Evolutionary conservation across 148 eudicot genomes (phyloP).

Genomic region (Arctostaphylos glauca): DNA sequence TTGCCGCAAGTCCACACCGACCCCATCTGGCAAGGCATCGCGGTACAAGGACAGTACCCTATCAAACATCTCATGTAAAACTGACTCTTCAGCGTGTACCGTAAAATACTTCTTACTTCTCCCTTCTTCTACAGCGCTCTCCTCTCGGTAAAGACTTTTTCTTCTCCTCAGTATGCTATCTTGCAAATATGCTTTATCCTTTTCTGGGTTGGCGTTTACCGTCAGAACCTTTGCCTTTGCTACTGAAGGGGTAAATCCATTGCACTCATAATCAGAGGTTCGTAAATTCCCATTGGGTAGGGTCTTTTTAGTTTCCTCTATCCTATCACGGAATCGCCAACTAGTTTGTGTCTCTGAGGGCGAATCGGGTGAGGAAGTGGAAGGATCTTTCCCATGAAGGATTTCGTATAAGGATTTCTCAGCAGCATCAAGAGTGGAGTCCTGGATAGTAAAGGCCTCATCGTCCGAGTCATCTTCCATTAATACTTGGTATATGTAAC

Average conservation of each 20-base stretch:
- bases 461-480: conserved; percentile 15
- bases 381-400: conserved; percentile 1
- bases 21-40: conserved; percentile 3
- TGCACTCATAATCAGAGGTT: conserved; percentile 28
- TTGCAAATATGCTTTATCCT: neutral
- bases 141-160: conserved; percentile 20
- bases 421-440: conserved; percentile 20
- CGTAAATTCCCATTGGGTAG: conserved; percentile 24
- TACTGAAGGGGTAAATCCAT: conserved; percentile 20
- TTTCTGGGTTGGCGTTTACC: neutral
- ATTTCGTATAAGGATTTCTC: conserved; percentile 24
- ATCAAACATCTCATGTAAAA: conserved; percentile 44
- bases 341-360: neutral
- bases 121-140: conserved; percentile 13
- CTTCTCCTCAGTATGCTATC: conserved; percentile 26
- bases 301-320: neutral
- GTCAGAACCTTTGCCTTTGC: conserved; percentile 13
- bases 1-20: neutral
- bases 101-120: conserved; percentile 38
- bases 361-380: conserved; percentile 9
- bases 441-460: conserved; percentile 2
- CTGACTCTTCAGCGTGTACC: conserved; percentile 27
- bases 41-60: conserved; percentile 38
- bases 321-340: neutral
- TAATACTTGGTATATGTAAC: conserved; percentile 14